Evolutionary conservation across 2,329 filamentous ascomycete genomes (phyloP), one percentile per base, ranked within the genome.

Genomic region (Sphaerulina vaccinii): DNA sequence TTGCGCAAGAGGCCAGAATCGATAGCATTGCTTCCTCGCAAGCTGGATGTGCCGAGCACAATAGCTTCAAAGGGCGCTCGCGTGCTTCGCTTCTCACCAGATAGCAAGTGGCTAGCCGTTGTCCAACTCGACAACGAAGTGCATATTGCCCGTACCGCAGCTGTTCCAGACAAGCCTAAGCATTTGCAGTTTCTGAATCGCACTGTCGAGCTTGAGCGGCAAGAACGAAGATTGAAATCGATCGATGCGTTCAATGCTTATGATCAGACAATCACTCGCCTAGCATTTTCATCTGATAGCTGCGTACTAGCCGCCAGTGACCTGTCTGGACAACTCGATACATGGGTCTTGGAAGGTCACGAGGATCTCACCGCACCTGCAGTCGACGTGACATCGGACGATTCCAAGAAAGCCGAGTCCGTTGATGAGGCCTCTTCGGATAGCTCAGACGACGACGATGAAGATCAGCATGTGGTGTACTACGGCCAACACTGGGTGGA

Each of bases 311-410:
- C 87, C 7, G 82, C 85, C 23, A 85, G 86, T 41, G 92, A 96
- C 68, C 72, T 96, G 46, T 85, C 87, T 37, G 93, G 93, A 37
- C 90, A 85, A 69, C 77, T 97, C 24, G 91, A 97, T 66, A 90
- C 86, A 15, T 99, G 91, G 88, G 73, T 90, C 1, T 71, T 95
- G 49, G 79, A 82, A 64, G 79, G 79, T 32, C 69, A 79, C 54
- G 75, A 80, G 61, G 78, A 82, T 58, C 57, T 65, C 2, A 73
- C 71, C 11, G 71, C 75, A 18, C 67, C 71, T 32, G 67, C 73
- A 24, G 67, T 75, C 21, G 72, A 71, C 37, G 57, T 54, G 22
- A 52, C 65, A 7, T 58, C 62, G 49, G 54, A 63, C 11, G 55
- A 64, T 18, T 61, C 63, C 9, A 58, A 59, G 19, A 59, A 58